Percentiles rank a stretch among this genome's conserved stretches.
phyloP scores from a whole-genome alignment of 306 rosid genomes.

The Fragaria iinumae region DNA sequence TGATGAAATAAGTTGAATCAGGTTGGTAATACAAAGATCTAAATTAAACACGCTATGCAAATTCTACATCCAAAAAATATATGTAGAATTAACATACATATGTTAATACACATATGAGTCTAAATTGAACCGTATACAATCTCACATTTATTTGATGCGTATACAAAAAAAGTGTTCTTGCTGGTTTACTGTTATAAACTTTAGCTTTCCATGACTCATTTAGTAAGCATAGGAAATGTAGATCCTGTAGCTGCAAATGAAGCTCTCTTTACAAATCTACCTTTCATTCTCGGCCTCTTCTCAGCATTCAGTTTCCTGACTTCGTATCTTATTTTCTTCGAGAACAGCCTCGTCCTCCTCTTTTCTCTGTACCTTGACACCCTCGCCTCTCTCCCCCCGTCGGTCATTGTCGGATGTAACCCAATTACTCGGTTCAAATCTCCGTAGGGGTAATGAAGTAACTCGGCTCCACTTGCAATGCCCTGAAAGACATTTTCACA shows the following conservation, averaged over 20 bases:
- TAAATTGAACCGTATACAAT: not conserved
- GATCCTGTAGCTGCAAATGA: constrained; percentile 48
- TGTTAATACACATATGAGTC: not conserved
- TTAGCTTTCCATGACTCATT: not conserved
- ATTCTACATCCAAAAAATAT: not conserved
- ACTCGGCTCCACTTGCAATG: constrained; percentile 22
- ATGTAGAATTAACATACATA: not conserved
- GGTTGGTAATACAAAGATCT: not conserved
- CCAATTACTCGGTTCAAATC: constrained; percentile 40
- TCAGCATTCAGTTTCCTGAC: constrained; percentile 94
- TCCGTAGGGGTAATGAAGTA: constrained; percentile 33
- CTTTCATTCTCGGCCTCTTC: constrained; percentile 97
- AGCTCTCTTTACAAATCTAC: constrained; percentile 83
- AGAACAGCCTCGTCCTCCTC: constrained; percentile 78
- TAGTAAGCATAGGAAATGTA: constrained; percentile 37
- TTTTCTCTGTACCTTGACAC: constrained; percentile 88
- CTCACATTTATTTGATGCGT: not conserved
- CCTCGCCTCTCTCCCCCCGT: constrained; percentile 84
- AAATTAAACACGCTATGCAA: not conserved
- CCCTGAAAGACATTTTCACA: constrained; percentile 35
- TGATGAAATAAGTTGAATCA: not conserved
- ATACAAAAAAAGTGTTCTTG: not conserved
- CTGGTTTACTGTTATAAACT: not conserved
- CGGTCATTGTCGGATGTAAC: constrained; percentile 36
- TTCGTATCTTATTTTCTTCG: constrained; percentile 94